Conservation (phyloP, 106 monocot species). For the Dendrobium catenatum region DNA sequence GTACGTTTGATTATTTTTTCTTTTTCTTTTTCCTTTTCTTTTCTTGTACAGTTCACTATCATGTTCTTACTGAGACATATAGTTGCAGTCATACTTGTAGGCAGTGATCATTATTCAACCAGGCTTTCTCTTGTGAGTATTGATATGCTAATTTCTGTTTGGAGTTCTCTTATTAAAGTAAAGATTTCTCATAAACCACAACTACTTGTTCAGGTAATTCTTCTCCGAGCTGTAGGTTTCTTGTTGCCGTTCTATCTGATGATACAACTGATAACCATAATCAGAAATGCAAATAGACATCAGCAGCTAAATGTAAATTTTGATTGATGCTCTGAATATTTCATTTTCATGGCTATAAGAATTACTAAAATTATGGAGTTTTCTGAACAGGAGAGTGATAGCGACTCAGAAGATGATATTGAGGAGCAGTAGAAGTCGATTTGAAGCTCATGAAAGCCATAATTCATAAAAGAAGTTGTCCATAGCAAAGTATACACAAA, state of each 20-base stretch:
- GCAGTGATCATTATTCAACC: constrained; percentile 10
- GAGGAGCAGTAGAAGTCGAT: background rate
- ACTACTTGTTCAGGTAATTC: constrained; percentile 14
- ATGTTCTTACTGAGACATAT: constrained; percentile 25
- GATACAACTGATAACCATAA: constrained; percentile 9
- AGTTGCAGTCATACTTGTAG: constrained; percentile 10
- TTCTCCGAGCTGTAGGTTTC: constrained; percentile 25
- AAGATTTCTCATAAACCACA: background rate
- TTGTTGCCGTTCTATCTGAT: constrained; percentile 33
- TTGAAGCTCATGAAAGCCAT: background rate
- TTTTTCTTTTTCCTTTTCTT: background rate
- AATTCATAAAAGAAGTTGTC: background rate
- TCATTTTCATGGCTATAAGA: background rate
- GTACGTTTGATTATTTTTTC: background rate
- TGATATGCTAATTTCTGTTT: background rate
- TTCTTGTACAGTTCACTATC: constrained; percentile 19
- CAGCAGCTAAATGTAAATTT: constrained; percentile 8
- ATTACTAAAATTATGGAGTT: background rate
- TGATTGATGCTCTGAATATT: background rate
- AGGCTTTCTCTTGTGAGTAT: constrained; percentile 19
- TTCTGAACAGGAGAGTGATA: background rate
- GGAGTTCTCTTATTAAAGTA: background rate
- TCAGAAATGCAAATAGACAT: constrained; percentile 4
- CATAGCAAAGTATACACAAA: background rate
- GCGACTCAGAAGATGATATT: background rate